Evolutionary conservation across 179 eudicot species (phyloP).

Genomic region (Vitellaria paradoxa): DNA sequence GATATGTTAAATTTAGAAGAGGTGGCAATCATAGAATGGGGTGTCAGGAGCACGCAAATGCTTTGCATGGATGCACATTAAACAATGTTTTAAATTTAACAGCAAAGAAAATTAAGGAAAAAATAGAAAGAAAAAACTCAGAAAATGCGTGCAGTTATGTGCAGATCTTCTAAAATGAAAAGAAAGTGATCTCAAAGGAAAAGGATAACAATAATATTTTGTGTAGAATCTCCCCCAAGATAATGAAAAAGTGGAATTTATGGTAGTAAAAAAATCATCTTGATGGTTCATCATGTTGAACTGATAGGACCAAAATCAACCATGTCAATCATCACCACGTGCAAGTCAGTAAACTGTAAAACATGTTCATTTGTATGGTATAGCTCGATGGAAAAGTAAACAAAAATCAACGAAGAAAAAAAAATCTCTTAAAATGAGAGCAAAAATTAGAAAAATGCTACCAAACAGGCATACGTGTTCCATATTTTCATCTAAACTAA

Average conservation of each 20-base stretch:
- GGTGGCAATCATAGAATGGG: not conserved
- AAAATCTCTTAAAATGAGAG: not conserved
- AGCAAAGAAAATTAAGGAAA: not conserved
- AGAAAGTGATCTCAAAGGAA: not conserved
- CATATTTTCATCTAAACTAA: not conserved
- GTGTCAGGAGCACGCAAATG: not conserved
- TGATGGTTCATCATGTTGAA: not conserved
- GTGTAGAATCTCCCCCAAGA: not conserved
- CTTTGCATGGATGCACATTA: not conserved
- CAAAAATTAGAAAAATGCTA: not conserved
- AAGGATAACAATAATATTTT: not conserved
- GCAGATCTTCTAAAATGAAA: not conserved
- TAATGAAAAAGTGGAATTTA: not conserved
- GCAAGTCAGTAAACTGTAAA: not conserved
- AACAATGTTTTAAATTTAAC: not conserved
- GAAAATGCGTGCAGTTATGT: not conserved
- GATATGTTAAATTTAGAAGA: not conserved
- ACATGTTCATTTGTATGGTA: not conserved
- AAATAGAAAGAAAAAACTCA: not conserved
- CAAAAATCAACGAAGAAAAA: not conserved
- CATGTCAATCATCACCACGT: not conserved
- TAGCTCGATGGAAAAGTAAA: not conserved
- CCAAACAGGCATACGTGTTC: slow-evolving; percentile 7
- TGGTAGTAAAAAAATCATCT: not conserved
- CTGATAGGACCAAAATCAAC: not conserved